Base-by-base conservation (phyloP, 352 stramenopile species). In the Pythium rhizo-oryzae region DNA sequence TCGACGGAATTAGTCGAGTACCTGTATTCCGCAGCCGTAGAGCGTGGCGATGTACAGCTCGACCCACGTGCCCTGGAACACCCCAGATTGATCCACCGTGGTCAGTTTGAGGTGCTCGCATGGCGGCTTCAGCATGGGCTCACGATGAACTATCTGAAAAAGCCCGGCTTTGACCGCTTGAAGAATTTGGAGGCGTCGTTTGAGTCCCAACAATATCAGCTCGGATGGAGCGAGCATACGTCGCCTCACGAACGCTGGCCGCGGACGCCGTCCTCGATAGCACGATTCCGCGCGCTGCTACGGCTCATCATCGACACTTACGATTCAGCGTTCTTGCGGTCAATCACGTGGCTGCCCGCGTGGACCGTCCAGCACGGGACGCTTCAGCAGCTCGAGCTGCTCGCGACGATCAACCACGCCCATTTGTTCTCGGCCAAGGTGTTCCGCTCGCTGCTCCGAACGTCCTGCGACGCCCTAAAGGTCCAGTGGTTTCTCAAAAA, bases 401-500 rank as follows among this genome's bases (percentile, higher is more conserved):
- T 60, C 35, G 11, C 19, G 21, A 47, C 3, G n/a, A 50, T 60
- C 13, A 18, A 50, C n/a, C 54, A 60, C 35, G 0, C 35, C 5
- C 5, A 19, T 6, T 0, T 60, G 1, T 21, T 60, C 8, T 3
- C 37, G 15, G 21, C 54, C 1, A 30, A 47, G 54, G 41, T 18
- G 1, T 60, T 60, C 21, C n/a, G 35, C 0, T n/a, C 1, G 4
- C 54, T 60, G 4, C 35, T 60, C 15, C 19, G 15, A 1, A n/a
- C 18, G 0, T 50, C 54, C 2, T 15, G 1, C 18, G 54, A 60
- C 21, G 35, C 35, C 4, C 19, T n/a, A 4, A 60, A 60, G 25
- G 54, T 60, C 21, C 54, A 46, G 35, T 59, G 52, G 28, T 46
- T 59, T 13, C n/a, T 59, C n/a, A n/a, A n/a, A n/a, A n/a, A n/a